Base-by-base conservation (phyloP, 2,329 filamentous ascomycete genomes). In the Amylocarpus encephaloides region DNA sequence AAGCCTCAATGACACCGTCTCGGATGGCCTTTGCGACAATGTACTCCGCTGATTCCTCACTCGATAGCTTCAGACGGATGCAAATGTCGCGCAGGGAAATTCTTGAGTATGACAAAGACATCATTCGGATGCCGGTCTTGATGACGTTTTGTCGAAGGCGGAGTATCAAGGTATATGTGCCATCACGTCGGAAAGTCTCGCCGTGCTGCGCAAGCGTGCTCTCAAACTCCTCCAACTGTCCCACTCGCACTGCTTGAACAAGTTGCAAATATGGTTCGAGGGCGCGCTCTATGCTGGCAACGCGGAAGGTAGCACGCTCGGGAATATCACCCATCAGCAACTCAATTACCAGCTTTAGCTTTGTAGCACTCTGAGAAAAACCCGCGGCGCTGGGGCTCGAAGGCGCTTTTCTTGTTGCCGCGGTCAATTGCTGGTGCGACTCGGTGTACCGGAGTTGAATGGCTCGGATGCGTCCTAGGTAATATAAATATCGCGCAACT, bases 51-150 rank as follows among this genome's bases (percentile, higher is more conserved):
- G 89, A 95, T 75, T 98, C 93, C 68, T 98, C 93, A 61, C 88
- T 95, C 58, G 93, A 89, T 9, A 98, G 77, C 46, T 94, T 90
- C 45, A 98, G 78, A 43, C 93, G 88, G 52, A 97, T 90, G 73
- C 93, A 98, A 61, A 98, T 98, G 67, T 98, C 93, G 51, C 93
- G 86, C 49, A 98, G 79, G 1, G 92, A 96, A 65, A 98, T 98
- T 56, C 92, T 88, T 53, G 92, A 95, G 75, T 98, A 98, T 16
- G 91, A 95, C 57, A 98, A 77, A 36, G 92, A 97, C 82, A 98
- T 95, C 90, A 97, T 96, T 61, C 93, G 89, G 57, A 98, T 95
- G 59, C 93, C 93, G 3, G 93, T 98, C 77, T 95, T 95, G 81
- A 98, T 97, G 66, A 98, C 93, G 67, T 98, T 98, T 71, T 98